Evolutionary conservation across 2,329 filamentous ascomycete genomes (phyloP).

Genomic region (Neopestalotiopsis sp.): DNA sequence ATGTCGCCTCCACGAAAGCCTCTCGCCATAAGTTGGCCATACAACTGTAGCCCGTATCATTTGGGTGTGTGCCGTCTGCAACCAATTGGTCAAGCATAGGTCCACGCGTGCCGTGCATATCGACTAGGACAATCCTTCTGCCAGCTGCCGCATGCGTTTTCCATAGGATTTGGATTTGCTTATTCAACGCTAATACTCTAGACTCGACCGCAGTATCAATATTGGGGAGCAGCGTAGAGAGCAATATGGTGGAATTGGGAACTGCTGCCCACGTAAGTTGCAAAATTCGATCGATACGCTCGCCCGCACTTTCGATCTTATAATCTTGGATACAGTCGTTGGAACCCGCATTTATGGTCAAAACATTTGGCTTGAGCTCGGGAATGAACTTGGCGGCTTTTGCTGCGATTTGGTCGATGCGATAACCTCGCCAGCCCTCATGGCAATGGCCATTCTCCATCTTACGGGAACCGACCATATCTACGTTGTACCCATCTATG

Average conservation of each 20-base stretch:
- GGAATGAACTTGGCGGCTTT: conserved; percentile 23
- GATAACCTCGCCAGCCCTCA: conserved; percentile 30
- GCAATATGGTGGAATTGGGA: too few relatives aligned
- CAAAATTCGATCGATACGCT: conserved; percentile 28
- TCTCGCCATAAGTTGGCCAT: conserved; percentile 31
- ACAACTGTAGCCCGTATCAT: conserved; percentile 31
- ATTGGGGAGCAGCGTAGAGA: too few relatives aligned
- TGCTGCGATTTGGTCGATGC: conserved; percentile 28
- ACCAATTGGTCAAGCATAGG: conserved; percentile 27
- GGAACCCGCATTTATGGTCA: conserved; percentile 30
- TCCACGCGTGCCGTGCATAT: conserved; percentile 28
- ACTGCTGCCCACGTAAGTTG: background rate
- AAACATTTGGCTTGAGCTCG: conserved; percentile 28
- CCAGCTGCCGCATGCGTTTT: conserved; percentile 22
- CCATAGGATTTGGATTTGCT: conserved; percentile 13
- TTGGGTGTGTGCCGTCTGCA: conserved; percentile 29
- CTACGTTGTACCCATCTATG: conserved; percentile 38
- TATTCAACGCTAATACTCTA: too few relatives aligned
- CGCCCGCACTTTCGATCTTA: conserved; percentile 26
- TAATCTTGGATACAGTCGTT: conserved; percentile 32
- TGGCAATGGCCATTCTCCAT: conserved; percentile 29
- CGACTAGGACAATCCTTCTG: conserved; percentile 28
- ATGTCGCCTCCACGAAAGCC: conserved; percentile 21
- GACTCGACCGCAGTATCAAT: too few relatives aligned
- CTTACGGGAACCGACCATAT: conserved; percentile 28